Evolutionary conservation across 768 basidiomycete genomes (phyloP).

Genomic region (Boletus tomentosulus): DNA sequence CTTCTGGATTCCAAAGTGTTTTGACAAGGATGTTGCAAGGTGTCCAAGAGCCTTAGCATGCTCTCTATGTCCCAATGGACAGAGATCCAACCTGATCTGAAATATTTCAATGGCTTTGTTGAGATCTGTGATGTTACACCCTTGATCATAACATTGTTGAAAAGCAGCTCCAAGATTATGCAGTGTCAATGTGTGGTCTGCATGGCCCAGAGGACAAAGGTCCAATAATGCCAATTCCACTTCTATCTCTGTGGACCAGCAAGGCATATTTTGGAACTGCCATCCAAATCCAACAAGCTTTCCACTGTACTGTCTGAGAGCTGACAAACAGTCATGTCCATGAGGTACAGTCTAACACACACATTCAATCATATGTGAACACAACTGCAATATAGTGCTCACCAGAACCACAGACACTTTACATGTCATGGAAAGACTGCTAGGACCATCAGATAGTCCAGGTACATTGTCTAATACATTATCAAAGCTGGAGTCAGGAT

Average conservation of each 20-base stretch:
- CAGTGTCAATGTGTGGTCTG: neutral
- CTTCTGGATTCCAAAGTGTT: neutral
- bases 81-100: neutral
- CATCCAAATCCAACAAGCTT: neutral
- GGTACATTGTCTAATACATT: neutral
- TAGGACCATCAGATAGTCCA: neutral
- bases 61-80: neutral
- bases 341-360: neutral
- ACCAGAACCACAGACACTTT: neutral
- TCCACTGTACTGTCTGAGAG: neutral
- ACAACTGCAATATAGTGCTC: neutral
- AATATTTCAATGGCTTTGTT: neutral
- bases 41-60: neutral
- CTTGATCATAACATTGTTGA: neutral
- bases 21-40: neutral
- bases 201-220: neutral
- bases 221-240: neutral
- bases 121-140: neutral
- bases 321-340: neutral
- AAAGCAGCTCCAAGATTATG: neutral
- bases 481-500: neutral
- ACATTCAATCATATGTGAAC: neutral
- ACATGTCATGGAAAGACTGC: neutral
- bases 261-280: neutral
- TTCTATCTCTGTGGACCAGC: neutral